Conservation (phyloP, 2,329 filamentous ascomycete species). For the Alternaria alternata region DNA sequence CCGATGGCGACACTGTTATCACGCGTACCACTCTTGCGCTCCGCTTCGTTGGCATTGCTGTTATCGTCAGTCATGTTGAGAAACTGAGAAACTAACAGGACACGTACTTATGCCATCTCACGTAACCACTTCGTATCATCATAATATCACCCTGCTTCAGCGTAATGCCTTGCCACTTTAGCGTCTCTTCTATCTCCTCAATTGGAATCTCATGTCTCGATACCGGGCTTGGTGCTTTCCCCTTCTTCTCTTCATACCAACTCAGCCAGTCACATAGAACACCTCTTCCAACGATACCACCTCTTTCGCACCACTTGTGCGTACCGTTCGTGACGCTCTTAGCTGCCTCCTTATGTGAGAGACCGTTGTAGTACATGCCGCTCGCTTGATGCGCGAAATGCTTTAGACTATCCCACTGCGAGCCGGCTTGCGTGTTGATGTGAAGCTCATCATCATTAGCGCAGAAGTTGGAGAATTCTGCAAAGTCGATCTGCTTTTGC, state of each 20-base stretch:
- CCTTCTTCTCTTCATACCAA: conserved; percentile 44
- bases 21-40: conserved; percentile 41
- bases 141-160: conserved; percentile 46
- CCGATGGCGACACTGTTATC: conserved; percentile 47
- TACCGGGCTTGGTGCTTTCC: conserved; percentile 36
- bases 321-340: conserved; percentile 41
- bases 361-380: conserved; percentile 41
- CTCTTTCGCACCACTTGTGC: conserved; percentile 49
- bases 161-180: conserved; percentile 43
- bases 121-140: conserved; percentile 55
- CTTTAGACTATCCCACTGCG: conserved; percentile 49
- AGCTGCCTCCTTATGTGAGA: conserved; percentile 39
- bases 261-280: conserved; percentile 46
- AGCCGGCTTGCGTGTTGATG: conserved; percentile 46
- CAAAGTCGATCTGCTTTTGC: conserved; percentile 60
- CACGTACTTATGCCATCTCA: conserved; percentile 50
- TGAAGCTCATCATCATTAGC: conserved; percentile 45
- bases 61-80: background rate
- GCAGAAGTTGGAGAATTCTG: conserved; percentile 37
- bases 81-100: background rate
- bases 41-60: conserved; percentile 35
- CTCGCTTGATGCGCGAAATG: conserved; percentile 47
- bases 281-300: conserved; percentile 47
- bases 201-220: conserved; percentile 42
- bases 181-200: conserved; percentile 38